These are phyloP conservation scores for Quillaja saponaria DNA, from an alignment of 306 rosid species.

Conservation along the genomic window DNA sequence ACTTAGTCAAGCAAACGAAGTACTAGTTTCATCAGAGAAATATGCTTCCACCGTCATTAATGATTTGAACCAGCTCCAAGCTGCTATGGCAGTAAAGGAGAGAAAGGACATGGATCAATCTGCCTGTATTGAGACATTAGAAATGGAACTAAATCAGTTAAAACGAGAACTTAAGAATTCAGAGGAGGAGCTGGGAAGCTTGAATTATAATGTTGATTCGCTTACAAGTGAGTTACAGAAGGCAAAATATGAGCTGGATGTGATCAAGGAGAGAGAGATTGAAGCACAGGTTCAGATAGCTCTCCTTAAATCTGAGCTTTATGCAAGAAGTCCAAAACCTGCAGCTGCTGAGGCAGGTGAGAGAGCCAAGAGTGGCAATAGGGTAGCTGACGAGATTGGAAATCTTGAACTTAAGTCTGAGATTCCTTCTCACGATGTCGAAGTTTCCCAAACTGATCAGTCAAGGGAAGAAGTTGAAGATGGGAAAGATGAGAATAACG, in stretches of 20 bases:
- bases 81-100: conserved; percentile 43
- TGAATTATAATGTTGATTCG: conserved; percentile 39
- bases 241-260: conserved; percentile 43
- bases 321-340: conserved; percentile 35
- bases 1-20: conserved; percentile 29
- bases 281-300: conserved; percentile 57
- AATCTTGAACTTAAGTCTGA: conserved; percentile 1
- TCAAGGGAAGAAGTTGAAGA: conserved; percentile 28
- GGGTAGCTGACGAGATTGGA: conserved; percentile 34
- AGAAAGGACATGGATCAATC: conserved; percentile 39
- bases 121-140: conserved; percentile 37
- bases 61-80: conserved; percentile 27
- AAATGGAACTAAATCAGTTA: conserved; percentile 44
- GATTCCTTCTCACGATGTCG: conserved; percentile 1
- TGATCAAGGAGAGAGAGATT: conserved; percentile 35
- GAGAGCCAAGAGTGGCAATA: conserved; percentile 29
- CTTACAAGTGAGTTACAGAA: conserved; percentile 41
- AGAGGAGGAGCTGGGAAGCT: conserved; percentile 42
- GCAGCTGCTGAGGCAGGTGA: conserved; percentile 41
- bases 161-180: conserved; percentile 38
- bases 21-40: conserved; percentile 22
- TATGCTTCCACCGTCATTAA: conserved; percentile 24
- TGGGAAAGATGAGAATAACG: conserved; percentile 23
- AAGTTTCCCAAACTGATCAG: conserved; percentile 11
- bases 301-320: conserved; percentile 56